phyloP scores from a whole-genome alignment of 192 early-diverging fungal genomes.

The Linnemannia exigua region DNA sequence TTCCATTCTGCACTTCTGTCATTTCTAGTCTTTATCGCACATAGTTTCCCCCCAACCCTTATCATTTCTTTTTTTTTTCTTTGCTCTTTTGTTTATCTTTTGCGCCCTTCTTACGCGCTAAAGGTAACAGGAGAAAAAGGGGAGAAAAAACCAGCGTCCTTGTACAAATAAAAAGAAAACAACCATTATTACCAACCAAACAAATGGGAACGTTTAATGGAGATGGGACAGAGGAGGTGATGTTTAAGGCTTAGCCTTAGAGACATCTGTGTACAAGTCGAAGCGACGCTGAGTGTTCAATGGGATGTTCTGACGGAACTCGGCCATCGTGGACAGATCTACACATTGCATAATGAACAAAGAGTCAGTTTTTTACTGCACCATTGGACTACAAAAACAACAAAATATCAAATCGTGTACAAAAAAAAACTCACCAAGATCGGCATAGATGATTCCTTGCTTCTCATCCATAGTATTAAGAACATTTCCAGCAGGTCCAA shows the following conservation, averaged over 20 bases:
- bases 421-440: conserved; percentile 65
- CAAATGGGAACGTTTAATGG: not conserved
- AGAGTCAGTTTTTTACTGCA: not conserved
- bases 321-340: conserved; percentile 72
- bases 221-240: not conserved
- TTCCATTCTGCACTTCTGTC: not conserved
- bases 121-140: too few relatives aligned
- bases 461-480: conserved; percentile 74
- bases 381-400: not conserved
- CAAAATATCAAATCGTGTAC: not conserved
- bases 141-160: not conserved
- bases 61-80: conserved; percentile 9
- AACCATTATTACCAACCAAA: not conserved
- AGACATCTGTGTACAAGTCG: conserved; percentile 90
- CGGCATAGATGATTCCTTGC: conserved; percentile 87
- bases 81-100: not conserved
- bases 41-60: conserved; percentile 4
- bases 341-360: not conserved
- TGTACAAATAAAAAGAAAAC: conserved; percentile 7
- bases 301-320: conserved; percentile 81
- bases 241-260: conserved; percentile 35
- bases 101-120: too few relatives aligned
- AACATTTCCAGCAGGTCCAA: conserved; percentile 75
- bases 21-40: conserved; percentile 7
- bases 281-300: conserved; percentile 87